Evolutionary conservation across 106 monocot species (phyloP), one percentile per base, ranked within the genome.

Genomic region (Alisma plantagoaquatica): DNA sequence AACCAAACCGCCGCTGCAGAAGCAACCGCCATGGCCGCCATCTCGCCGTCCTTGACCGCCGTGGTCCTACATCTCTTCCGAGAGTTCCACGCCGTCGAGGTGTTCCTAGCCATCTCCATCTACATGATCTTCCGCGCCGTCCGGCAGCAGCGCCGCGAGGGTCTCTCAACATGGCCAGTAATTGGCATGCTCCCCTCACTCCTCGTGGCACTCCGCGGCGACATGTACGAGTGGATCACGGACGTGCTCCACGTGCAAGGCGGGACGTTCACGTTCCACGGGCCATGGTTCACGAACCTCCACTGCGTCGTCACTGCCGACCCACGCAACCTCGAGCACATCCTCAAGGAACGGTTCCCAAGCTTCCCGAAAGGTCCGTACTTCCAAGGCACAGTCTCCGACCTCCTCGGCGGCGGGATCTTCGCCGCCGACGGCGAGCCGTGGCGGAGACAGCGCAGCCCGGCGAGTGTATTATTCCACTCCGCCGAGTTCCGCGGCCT

Each of bases 211-310:
- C 68, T 91, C 23, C 71, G 80, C 8, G 18, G 29, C 19, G 42
- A 84, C 77, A 60, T 84, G 53, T 91, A 84, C 63, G 91, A 84
- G 54, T 91, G 91, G 91, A 42, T 91, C 61, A 84, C 91, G 31
- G 60, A 22, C 41, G 77, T 84, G n/a, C 68, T 91, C 21, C 12
- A 65, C 19, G 20, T 20, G 30, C 63, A 46, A 38, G 64, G 68
- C 51, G 91, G 91, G 51, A 91, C 91, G 8, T 91, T 91, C 77
- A 61, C 52, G 22, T 91, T 91, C 69, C 51, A 44, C 7, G 91
- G 91, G 2, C 84, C 91, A 1, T 63, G 59, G 66, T 53, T 84
- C 60, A 84, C 77, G 25, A 91, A 71, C 45, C 77, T 91, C 24
- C 75, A 91, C 28, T 80, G 80, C 53, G 72, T 91, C 25, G 67